Base-by-base conservation (phyloP, 208 protist genomes). In the Crithidia acanthocephali region DNA sequence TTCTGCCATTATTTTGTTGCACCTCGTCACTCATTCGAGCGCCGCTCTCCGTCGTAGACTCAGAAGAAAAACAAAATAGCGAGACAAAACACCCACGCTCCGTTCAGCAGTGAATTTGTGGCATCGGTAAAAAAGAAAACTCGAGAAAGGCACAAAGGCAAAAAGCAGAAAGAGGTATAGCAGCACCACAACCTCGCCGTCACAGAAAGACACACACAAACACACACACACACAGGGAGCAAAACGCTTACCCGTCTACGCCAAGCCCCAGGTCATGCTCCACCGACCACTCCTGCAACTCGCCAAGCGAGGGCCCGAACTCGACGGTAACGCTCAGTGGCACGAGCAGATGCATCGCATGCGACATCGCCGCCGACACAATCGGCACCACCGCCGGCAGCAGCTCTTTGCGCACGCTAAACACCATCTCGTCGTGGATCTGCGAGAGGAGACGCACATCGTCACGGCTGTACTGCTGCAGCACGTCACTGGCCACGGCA, bases 341-440 rank as follows among this genome's bases (percentile, higher is more conserved):
- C 23, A 95, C 92, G 27, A 68, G 74, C 13, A 97, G 81, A 16
- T 90, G 86, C 63, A 92, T 90, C 18, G 85, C 77, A 20, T 86
- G 73, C 23, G 65, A 55, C 68, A 93, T 72, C 45, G 65, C 70
- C 22, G 37, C 23, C 33, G 90, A 80, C 9, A 90, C 55, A 15
- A 68, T 42, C 50, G 85, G 79, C 11, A 97, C 73, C 50, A 81
- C 33, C 32, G 67, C 74, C 42, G 81, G 80, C 53, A 93, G 66
- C 18, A 79, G 32, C 67, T 52, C 28, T 61, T 48, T 69, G 58
- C 47, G 81, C 25, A 94, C 85, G 57, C 71, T 74, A 69, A 91
- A 95, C 20, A 97, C 68, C 48, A 97, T 81, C 72, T 97, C 93
- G 74, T 97, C 93, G 72, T 97, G 93, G 35, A 95, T 84, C 42